Evolutionary conservation across 78 protist species (phyloP).

Genomic region (Creolimax fragrantissima): DNA sequence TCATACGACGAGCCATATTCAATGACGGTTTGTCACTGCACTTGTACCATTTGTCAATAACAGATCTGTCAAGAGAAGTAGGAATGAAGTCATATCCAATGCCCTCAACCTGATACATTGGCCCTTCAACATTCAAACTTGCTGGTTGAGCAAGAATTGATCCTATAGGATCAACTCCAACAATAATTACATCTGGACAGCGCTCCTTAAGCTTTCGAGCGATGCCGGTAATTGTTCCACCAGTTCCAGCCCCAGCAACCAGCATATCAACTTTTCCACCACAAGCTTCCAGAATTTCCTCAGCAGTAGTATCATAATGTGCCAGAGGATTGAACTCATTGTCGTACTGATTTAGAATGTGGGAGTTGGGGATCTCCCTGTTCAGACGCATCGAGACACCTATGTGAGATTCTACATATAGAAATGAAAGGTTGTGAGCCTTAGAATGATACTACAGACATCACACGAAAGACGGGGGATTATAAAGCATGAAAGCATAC

Average conservation of each 20-base stretch:
- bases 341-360: slow-evolving; percentile 65
- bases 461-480: no score
- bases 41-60: slow-evolving; percentile 68
- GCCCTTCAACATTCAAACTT: slow-evolving; percentile 49
- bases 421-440: slow-evolving; percentile 2
- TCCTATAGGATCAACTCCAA: slow-evolving; percentile 91
- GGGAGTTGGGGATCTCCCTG: slow-evolving; percentile 64
- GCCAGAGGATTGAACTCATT: slow-evolving; percentile 80
- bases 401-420: slow-evolving; percentile 73
- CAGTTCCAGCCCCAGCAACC: slow-evolving; percentile 93
- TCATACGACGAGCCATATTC: slow-evolving; percentile 68
- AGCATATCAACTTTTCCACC: slow-evolving; percentile 68
- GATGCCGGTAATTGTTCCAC: slow-evolving; percentile 92
- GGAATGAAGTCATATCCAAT: slow-evolving; percentile 94
- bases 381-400: slow-evolving; percentile 68
- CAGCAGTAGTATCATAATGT: slow-evolving; percentile 87
- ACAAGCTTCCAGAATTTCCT: slow-evolving; percentile 66
- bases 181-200: slow-evolving; percentile 49
- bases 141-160: slow-evolving; percentile 83
- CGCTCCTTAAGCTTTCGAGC: slow-evolving; percentile 73
- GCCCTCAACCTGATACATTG: slow-evolving; percentile 78
- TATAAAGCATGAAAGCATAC: no score
- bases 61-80: slow-evolving; percentile 43
- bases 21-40: slow-evolving; percentile 66
- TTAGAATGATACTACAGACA: background rate